Evolutionary conservation across 768 basidiomycete species (phyloP).

Genomic region (Strobilomyces dryophilus): DNA sequence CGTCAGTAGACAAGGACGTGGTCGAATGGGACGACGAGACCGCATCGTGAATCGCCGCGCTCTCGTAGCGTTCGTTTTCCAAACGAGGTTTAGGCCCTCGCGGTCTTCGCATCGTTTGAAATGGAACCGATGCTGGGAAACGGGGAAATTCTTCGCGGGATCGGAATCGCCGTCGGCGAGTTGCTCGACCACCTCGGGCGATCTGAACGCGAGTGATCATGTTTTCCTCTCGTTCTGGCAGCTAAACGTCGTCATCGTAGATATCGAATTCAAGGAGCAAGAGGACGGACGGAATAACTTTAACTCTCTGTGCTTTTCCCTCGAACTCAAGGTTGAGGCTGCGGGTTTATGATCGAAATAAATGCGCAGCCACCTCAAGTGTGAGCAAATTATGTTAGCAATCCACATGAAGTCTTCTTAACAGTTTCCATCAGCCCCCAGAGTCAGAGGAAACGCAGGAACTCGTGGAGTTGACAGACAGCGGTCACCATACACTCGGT

Average conservation of each 20-base stretch:
- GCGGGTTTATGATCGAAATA: too few species aligned
- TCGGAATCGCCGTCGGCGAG: not conserved
- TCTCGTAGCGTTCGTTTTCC: not conserved
- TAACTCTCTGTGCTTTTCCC: too few species aligned
- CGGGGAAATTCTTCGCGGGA: conserved; percentile 1
- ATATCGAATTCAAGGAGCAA: not conserved
- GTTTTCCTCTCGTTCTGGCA: not conserved
- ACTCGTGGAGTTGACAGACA: too few species aligned
- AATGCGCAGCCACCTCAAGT: too few species aligned
- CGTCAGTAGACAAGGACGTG: not conserved
- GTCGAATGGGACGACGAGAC: conserved; percentile 3
- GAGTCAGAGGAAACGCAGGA: too few species aligned
- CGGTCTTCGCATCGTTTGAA: conserved; percentile 5
- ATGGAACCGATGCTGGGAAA: conserved; percentile 1
- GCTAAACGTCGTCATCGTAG: not conserved
- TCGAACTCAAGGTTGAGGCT: too few species aligned
- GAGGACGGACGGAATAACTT: not conserved
- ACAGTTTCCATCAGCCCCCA: too few species aligned
- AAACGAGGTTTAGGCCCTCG: not conserved
- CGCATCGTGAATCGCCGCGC: not conserved
- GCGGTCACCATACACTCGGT: not conserved
- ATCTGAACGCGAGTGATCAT: not conserved
- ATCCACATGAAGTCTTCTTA: too few species aligned
- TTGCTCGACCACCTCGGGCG: not conserved
- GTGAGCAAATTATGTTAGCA: too few species aligned